Conservation (phyloP, 306 rosid genomes). For the Abrus precatorius region DNA sequence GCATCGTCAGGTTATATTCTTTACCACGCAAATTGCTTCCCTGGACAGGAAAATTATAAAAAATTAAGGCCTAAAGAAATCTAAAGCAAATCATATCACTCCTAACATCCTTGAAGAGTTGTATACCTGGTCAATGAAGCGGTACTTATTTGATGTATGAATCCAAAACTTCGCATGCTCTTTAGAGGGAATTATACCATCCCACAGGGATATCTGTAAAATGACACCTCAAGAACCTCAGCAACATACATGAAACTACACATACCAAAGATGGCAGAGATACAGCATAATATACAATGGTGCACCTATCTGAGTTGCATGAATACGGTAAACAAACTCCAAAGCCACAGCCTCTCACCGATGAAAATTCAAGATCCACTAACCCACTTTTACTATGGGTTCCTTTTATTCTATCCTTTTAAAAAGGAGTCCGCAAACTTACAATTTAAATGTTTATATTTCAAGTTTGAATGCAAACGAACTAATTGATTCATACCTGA, state of each 20-base stretch:
- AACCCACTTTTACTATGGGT: constrained; percentile 16
- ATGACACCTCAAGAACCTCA: constrained; percentile 25
- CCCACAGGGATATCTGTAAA: constrained; percentile 94
- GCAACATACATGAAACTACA: constrained; percentile 15
- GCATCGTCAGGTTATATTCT: constrained; percentile 89
- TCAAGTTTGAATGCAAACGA: constrained; percentile 20
- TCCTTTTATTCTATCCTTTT: background rate
- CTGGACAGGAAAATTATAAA: constrained; percentile 50
- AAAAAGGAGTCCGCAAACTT: constrained; percentile 9
- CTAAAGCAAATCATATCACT: constrained; percentile 30
- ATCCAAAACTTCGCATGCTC: constrained; percentile 83
- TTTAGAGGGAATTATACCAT: constrained; percentile 86
- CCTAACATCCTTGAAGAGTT: background rate
- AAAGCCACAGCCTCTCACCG: background rate
- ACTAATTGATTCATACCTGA: constrained; percentile 65
- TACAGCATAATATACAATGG: constrained; percentile 28
- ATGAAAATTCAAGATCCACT: constrained; percentile 24
- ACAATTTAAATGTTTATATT: constrained; percentile 4
- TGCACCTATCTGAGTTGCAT: constrained; percentile 27
- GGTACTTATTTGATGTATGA: constrained; percentile 90
- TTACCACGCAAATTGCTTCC: constrained; percentile 89
- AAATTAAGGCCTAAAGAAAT: constrained; percentile 27
- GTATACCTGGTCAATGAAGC: constrained; percentile 84
- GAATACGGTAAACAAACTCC: constrained; percentile 25
- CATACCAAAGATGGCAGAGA: constrained; percentile 18